A percentile compares a stretch with the other conserved stretches of the same genome.
phyloP scores from a whole-genome alignment of 176 grass and related monocot genomes.

The Musa beccarii region DNA sequence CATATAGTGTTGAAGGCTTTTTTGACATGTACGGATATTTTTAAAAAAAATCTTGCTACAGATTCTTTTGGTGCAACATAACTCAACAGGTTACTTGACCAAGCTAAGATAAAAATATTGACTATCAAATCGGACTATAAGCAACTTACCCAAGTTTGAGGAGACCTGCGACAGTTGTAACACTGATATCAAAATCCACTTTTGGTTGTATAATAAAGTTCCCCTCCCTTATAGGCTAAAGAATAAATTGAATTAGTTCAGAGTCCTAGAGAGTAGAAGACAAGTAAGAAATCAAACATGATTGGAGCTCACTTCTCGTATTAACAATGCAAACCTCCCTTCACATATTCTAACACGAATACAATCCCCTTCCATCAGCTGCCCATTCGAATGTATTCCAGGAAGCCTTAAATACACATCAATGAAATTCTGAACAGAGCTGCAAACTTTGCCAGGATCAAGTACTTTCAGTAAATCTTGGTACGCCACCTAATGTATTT shows the following conservation, averaged over 20 bases:
- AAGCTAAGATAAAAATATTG: not conserved
- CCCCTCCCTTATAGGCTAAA: conserved; percentile 85
- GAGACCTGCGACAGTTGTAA: conserved; percentile 89
- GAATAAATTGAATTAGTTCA: conserved; percentile 25
- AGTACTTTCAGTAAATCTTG: conserved; percentile 82
- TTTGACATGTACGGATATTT: too few species aligned
- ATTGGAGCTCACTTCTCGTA: conserved; percentile 60
- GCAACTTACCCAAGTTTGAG: conserved; percentile 88
- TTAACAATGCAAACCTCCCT: conserved; percentile 96
- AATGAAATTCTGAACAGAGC: conserved; percentile 93
- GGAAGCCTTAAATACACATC: conserved; percentile 87
- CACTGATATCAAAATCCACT: conserved; percentile 99
- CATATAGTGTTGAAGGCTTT: too few species aligned
- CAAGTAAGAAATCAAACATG: conserved; percentile 3
- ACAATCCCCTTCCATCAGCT: conserved; percentile 80
- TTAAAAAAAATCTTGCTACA: not conserved
- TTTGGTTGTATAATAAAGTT: conserved; percentile 99
- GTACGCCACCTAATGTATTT: conserved; percentile 56
- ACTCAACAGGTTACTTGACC: not conserved
- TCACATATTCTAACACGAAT: conserved; percentile 99
- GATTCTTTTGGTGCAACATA: not conserved
- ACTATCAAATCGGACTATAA: not conserved
- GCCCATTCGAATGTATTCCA: conserved; percentile 57
- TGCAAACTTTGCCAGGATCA: conserved; percentile 77
- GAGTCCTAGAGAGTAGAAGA: conserved; percentile 21